phyloP scores from a whole-genome alignment of 139 green algal genomes.

The Ettlia oleoabundans region DNA sequence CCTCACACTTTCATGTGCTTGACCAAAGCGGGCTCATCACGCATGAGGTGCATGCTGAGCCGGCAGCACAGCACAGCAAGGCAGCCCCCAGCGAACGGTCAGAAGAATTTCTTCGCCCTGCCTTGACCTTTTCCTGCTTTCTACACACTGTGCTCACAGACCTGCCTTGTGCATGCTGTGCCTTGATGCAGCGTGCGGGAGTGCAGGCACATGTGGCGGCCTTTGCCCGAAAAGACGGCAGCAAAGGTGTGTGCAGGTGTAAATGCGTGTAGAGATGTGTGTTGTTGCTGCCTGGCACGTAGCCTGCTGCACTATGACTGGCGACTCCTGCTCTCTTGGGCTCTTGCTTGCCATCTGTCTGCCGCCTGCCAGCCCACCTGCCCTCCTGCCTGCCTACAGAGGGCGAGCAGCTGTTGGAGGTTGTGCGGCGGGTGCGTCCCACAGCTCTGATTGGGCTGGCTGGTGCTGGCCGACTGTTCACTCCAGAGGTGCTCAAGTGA shows the following conservation, averaged over 20 bases:
- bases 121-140: background rate
- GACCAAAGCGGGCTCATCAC: constrained; percentile 53
- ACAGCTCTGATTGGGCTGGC: constrained; percentile 87
- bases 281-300: too few relatives aligned
- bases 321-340: too few relatives aligned
- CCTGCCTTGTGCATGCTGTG: background rate
- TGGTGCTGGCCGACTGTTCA: constrained; percentile 73
- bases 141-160: background rate
- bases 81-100: background rate
- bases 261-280: background rate
- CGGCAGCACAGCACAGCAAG: too few relatives aligned
- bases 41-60: too few relatives aligned
- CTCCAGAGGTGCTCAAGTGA: constrained; percentile 55
- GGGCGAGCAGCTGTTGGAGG: constrained; percentile 65
- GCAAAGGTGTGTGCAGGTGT: background rate
- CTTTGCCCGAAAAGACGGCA: constrained; percentile 71
- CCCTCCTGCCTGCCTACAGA: constrained; percentile 45
- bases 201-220: constrained; percentile 58
- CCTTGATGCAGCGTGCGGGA: constrained; percentile 25
- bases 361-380: too few relatives aligned
- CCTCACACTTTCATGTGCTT: constrained; percentile 72
- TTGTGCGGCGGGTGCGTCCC: constrained; percentile 69
- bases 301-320: too few relatives aligned
- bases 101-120: background rate
- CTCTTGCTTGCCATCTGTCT: too few relatives aligned